Conservation (phyloP, 2,329 filamentous ascomycete species). For the Byssothecium circinans region DNA sequence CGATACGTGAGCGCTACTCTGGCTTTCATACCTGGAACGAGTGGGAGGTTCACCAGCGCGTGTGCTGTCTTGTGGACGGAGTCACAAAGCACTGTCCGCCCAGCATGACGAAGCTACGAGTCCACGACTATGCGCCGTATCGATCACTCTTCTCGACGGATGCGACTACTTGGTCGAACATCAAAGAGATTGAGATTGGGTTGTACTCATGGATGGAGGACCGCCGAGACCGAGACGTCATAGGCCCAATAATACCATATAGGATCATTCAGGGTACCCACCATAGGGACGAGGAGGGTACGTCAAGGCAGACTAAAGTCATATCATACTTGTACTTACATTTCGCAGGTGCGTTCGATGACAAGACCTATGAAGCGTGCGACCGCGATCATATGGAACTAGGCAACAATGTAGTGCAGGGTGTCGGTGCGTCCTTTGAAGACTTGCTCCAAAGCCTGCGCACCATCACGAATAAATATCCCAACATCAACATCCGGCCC, state of each 20-base stretch:
- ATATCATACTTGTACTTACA: background rate
- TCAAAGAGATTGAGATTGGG: conserved; percentile 36
- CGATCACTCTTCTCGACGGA: conserved; percentile 39
- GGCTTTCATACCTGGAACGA: conserved; percentile 43
- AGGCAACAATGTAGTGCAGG: conserved; percentile 38
- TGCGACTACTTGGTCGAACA: conserved; percentile 31
- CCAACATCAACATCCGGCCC: conserved; percentile 36
- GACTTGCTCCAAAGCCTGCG: conserved; percentile 36
- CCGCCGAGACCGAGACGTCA: conserved; percentile 36
- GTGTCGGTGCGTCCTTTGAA: conserved; percentile 36
- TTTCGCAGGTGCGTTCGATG: conserved; percentile 32
- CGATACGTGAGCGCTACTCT: conserved; percentile 37
- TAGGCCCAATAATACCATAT: conserved; percentile 36
- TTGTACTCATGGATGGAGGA: conserved; percentile 41
- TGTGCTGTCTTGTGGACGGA: conserved; percentile 40
- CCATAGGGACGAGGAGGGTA: conserved; percentile 35
- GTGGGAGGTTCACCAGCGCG: conserved; percentile 41
- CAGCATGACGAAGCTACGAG: conserved; percentile 34
- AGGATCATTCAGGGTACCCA: conserved; percentile 37
- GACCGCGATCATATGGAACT: conserved; percentile 38
- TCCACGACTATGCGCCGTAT: conserved; percentile 41
- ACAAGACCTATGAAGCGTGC: conserved; percentile 37
- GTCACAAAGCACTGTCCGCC: conserved; percentile 33
- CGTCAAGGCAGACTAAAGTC: background rate
- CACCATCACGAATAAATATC: conserved; percentile 33